Evolutionary conservation across 129 eudicot genomes (phyloP), one percentile per base, ranked within the genome.

Genomic region (Tagetes erecta): DNA sequence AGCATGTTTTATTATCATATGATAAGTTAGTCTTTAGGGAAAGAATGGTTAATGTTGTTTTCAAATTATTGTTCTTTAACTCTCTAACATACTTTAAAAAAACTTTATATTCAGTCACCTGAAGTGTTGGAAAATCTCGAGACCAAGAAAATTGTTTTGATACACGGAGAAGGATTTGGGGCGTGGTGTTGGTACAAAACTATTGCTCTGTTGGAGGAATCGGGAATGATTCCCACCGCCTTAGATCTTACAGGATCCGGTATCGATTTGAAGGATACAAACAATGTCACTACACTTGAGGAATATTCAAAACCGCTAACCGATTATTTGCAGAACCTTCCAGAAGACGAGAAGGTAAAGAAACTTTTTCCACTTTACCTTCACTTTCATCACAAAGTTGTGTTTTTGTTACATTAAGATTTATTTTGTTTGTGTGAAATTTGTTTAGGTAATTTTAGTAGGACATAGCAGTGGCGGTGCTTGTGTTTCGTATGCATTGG

Each of bases 131-230:
- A 95, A 39, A 91, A 84, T 60, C 67, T 95, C 46, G 87, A 85
- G 77, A 86, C 89, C 56, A 91, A 87, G 80, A 88, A 84, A 73
- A 33, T 95, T 68, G 88, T 95, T 71, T 79, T 95, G 83, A 83
- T 95, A 52, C 99, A 95, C 42, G 99, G 99, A 52, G 99, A 91
- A 84, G 99, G 99, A 50, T 91, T 95, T 73, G 99, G 99, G 73
- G 99, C 99, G 74, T 95, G 99, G 99, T 91, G 99, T 73, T 95
- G 99, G 99, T 95, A 95, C 80, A 95, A 95, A 83, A 95, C 80
- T 70, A 88, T 95, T 76, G 91, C 99, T 40, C 74, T 85, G 20
- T 84, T 95, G 68, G 97, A 95, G 80, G 99, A 95, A 81, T 77
- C 94, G 0, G 97, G 97, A 55, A 76, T 95, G 82, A 57, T 78